These are phyloP conservation scores for Tylopilus cervinicoccineus DNA, from an alignment of 768 basidiomycete species.

Conservation along the genomic window DNA sequence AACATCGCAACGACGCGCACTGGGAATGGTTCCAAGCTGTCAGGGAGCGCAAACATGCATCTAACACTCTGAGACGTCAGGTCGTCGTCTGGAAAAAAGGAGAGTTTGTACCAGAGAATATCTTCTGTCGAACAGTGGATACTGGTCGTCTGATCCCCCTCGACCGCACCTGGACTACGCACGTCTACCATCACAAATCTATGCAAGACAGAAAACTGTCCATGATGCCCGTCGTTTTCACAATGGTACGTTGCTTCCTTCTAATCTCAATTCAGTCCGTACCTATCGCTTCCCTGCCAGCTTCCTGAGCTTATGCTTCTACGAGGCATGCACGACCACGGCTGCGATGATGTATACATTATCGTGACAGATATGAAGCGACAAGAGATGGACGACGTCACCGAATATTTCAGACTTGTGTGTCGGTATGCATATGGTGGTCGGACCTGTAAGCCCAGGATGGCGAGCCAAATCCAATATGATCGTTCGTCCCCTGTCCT, in stretches of 20 bases:
- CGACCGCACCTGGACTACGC: slow-evolving; percentile 78
- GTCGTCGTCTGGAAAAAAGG: slow-evolving; percentile 57
- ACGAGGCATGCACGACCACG: slow-evolving; percentile 75
- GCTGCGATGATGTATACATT: slow-evolving; percentile 75
- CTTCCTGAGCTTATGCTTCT: slow-evolving; percentile 77
- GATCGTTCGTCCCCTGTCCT: slow-evolving; percentile 50
- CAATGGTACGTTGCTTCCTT: slow-evolving; percentile 50
- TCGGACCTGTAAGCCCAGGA: slow-evolving; percentile 55
- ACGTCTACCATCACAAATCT: slow-evolving; percentile 73
- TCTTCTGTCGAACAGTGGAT: slow-evolving; percentile 76
- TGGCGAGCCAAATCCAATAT: slow-evolving; percentile 62
- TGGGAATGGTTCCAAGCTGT: slow-evolving; percentile 74
- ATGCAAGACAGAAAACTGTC: slow-evolving; percentile 69
- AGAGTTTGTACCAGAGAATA: slow-evolving; percentile 73
- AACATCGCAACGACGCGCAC: slow-evolving; percentile 72
- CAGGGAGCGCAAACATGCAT: slow-evolving; percentile 60
- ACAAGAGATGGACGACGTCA: slow-evolving; percentile 77
- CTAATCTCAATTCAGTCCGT: not conserved
- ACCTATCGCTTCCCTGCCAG: slow-evolving; percentile 32
- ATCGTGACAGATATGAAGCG: slow-evolving; percentile 77
- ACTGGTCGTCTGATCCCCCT: slow-evolving; percentile 75
- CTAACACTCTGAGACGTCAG: slow-evolving; percentile 47
- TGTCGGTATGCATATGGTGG: slow-evolving; percentile 63
- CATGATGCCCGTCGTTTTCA: slow-evolving; percentile 80
- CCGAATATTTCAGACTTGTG: slow-evolving; percentile 74